Evolutionary conservation across 495 filamentous ascomycete species (phyloP), one percentile per base, ranked within the genome.

Genomic region (Parachaetomium inaequale): DNA sequence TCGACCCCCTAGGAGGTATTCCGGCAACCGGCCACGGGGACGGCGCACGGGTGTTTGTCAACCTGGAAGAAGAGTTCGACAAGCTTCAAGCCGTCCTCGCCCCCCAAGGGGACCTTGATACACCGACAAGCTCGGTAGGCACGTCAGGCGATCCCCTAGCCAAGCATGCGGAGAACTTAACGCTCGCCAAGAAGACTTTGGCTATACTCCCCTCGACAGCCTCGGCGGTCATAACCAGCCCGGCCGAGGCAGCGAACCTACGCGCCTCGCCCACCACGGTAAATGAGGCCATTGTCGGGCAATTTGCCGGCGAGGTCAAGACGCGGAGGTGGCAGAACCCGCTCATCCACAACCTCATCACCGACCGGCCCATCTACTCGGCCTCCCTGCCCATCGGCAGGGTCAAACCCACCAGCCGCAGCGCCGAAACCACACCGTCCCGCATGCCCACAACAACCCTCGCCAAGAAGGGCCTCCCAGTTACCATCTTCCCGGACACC

Each of bases 321-420:
- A 92, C 91, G 0, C 82, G 91, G 62, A 81, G 84, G 54, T 87
- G 87, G 70, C 86, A 89, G 64, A 98, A 99, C 69, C 92, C 93
- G 1, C 81, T 99, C 12, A 97, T 99, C 58, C 94, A 98, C 74
- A 98, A 95, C 66, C 87, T 98, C 8, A 83, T 99, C 19, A 99
- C 94, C 17, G 93, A 99, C 74, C 93, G 96, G 70, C 94, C 94
- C 2, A 79, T 90, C 23, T 87, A 91, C 62, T 97, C 93, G 11
- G 92, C 94, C 1, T 99, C 94, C 0, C 79, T 99, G 1, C 94
- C 94, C 0, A 75, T 84, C 4, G 82, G 84, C 51, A 82, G 87
- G 23, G 72, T 80, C 31, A 78, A 78, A 21, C 74, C 74, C 36
- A 68, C 12, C 49, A 67, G 28, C 61, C 69, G 26, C 56, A 34